Percentiles rank a stretch among this genome's conserved stretches.
Evolutionary conservation across 225 moss, liverwort and hornwort species (phyloP).

Genomic region (Physcomitrellopsis africana): DNA sequence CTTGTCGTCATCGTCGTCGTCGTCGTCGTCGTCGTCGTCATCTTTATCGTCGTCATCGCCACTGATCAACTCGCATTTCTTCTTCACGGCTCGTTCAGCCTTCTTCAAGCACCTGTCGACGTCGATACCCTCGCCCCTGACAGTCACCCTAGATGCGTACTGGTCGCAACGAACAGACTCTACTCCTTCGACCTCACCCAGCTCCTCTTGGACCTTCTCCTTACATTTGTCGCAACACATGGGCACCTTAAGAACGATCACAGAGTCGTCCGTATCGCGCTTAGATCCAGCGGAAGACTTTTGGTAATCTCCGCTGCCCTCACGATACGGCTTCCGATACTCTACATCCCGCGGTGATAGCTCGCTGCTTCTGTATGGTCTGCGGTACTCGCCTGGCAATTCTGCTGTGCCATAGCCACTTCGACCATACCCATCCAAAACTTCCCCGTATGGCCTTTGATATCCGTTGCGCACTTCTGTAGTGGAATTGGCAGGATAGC

Average conservation of each 20-base stretch:
- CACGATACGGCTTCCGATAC: slow-evolving; percentile 17
- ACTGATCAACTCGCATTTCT: slow-evolving; percentile 45
- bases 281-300: neutral
- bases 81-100: slow-evolving; percentile 47
- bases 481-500: neutral
- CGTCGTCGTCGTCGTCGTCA: neutral
- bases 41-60: neutral
- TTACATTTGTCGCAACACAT: slow-evolving; percentile 58
- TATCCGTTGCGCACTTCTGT: slow-evolving; percentile 14
- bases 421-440: slow-evolving; percentile 30
- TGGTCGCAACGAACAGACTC: slow-evolving; percentile 37
- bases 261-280: slow-evolving; percentile 8
- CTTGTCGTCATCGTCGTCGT: neutral
- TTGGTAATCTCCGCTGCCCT: slow-evolving; percentile 5
- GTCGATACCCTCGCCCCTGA: slow-evolving; percentile 44
- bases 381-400: slow-evolving; percentile 4
- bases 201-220: slow-evolving; percentile 56
- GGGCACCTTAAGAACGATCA: slow-evolving; percentile 53
- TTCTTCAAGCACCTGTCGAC: slow-evolving; percentile 36
- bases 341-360: slow-evolving; percentile 22
- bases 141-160: slow-evolving; percentile 34
- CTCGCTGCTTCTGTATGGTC: slow-evolving; percentile 4
- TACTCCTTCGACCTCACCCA: slow-evolving; percentile 45
- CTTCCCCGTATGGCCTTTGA: slow-evolving; percentile 15
- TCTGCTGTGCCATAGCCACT: slow-evolving; percentile 21